These are phyloP conservation scores for Stenogyne calaminthoides DNA, from an alignment of 305 asterid species.

Conservation along the genomic window DNA sequence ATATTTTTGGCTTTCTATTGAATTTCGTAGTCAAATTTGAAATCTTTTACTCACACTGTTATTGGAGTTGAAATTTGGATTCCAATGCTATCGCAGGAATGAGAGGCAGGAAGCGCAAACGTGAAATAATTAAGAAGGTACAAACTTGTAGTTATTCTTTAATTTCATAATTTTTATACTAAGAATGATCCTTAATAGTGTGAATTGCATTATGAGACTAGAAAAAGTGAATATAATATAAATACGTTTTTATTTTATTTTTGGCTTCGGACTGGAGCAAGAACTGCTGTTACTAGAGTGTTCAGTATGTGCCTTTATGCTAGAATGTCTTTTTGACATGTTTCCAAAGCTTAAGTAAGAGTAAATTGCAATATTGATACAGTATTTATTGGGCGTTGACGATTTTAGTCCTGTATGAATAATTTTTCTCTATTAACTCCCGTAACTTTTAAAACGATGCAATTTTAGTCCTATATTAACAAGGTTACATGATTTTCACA, in stretches of 20 bases:
- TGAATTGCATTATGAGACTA: background rate
- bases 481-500: too few relatives aligned
- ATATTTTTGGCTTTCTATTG: background rate
- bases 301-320: background rate
- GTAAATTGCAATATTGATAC: too few relatives aligned
- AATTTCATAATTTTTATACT: background rate
- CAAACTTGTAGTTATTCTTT: conserved; percentile 1
- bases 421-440: too few relatives aligned
- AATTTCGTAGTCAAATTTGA: conserved; percentile 1
- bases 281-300: too few relatives aligned
- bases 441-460: too few relatives aligned
- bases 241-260: background rate
- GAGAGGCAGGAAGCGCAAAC: conserved; percentile 46
- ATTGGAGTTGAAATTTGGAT: conserved; percentile 25
- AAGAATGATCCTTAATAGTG: background rate
- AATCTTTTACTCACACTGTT: background rate
- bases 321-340: background rate
- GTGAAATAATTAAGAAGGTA: conserved; percentile 38
- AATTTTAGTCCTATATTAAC: too few relatives aligned
- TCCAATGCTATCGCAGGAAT: conserved; percentile 36
- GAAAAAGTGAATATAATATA: background rate
- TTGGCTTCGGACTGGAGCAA: too few relatives aligned
- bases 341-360: background rate
- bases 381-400: too few relatives aligned
- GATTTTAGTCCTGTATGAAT: too few relatives aligned